Base-by-base conservation (phyloP, 768 basidiomycete genomes). In the Kwoniella dejecticola region DNA sequence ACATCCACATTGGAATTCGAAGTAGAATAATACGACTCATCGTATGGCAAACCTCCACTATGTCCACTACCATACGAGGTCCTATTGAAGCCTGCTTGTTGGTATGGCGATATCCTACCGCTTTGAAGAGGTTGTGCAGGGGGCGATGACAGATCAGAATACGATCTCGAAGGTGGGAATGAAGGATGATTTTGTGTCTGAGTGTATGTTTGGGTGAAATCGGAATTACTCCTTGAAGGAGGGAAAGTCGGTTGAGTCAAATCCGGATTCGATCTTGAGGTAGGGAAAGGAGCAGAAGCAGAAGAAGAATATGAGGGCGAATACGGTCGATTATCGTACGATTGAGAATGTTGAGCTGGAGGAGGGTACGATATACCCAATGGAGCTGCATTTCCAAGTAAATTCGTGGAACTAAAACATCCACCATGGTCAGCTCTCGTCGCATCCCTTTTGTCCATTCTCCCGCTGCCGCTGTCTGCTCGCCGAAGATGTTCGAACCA, bases 351-450 rank as follows among this genome's bases (percentile, higher is more conserved):
- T 21, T 66, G 63, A 8, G 62, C 55, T 5, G 65, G 48, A 26
- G 68, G 71, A 4, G 72, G 72, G 52, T 74, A 76, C 3, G 74
- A 71, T 10, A 74, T 66, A 12, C 74, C 74, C 26, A 67, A 44
- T 0, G 74, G 70, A 6, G 72, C 74, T 11, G 67, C 70, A 29
- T 60, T 21, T 17, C 68, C 53, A 5, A 66, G 54, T 3, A 76
- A 60, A 57, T 67, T 64, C 13, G 70, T 66, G 1, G 72, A 65
- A 45, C 73, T 75, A 41, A n/a, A n/a, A n/a, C n/a, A n/a, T n/a
- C n/a, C n/a, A n/a, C n/a, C n/a, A n/a, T n/a, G n/a, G n/a, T n/a
- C n/a, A n/a, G n/a, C n/a, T n/a, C n/a, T n/a, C n/a, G n/a, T n/a
- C n/a, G n/a, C n/a, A n/a, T n/a, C n/a, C n/a, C n/a, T n/a, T n/a